These are phyloP conservation scores for Monosporascus cannonballus DNA, from an alignment of 2,329 filamentous ascomycete species.

Conservation along the genomic window DNA sequence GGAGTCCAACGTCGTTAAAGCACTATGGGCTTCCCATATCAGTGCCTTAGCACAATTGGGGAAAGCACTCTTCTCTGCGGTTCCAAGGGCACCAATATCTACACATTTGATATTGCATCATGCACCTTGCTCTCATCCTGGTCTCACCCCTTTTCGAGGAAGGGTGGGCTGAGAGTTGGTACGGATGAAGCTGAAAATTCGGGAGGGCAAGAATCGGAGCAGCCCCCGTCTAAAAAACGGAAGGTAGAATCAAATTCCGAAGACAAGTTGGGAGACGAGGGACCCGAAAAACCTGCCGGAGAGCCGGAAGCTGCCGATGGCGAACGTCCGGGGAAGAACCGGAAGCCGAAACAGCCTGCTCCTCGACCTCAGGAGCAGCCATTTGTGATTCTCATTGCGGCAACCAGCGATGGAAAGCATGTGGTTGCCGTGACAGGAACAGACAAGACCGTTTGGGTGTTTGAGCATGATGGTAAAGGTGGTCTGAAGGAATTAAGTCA, in stretches of 20 bases:
- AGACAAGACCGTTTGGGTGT: constrained; percentile 85
- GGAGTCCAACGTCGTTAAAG: not conserved
- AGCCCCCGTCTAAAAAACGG: constrained; percentile 18
- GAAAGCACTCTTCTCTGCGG: constrained; percentile 55
- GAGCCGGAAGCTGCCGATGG: constrained; percentile 1
- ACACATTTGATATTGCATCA: constrained; percentile 51
- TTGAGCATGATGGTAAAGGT: constrained; percentile 59
- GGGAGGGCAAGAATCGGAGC: constrained; percentile 9
- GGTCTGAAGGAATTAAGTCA: constrained; percentile 62
- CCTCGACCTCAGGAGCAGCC: constrained; percentile 38
- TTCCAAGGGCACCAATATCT: constrained; percentile 66
- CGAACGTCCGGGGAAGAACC: constrained; percentile 21
- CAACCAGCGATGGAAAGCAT: constrained; percentile 59
- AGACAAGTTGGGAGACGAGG: constrained; percentile 1
- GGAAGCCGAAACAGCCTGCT: constrained; percentile 18
- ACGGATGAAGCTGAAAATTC: constrained; percentile 4
- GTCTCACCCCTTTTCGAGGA: constrained; percentile 17
- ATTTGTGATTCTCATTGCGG: constrained; percentile 62
- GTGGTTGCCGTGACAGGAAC: constrained; percentile 78
- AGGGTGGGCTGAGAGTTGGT: constrained; percentile 1
- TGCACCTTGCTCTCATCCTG: constrained; percentile 17
- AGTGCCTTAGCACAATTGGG: constrained; percentile 50
- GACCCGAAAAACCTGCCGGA: not conserved
- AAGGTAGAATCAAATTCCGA: constrained; percentile 11
- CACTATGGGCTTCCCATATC: constrained; percentile 46